Percentiles rank a stretch among this genome's conserved stretches.
Conservation (phyloP, 2,329 filamentous ascomycete species). For the Fusarium pseudocircinatum region DNA sequence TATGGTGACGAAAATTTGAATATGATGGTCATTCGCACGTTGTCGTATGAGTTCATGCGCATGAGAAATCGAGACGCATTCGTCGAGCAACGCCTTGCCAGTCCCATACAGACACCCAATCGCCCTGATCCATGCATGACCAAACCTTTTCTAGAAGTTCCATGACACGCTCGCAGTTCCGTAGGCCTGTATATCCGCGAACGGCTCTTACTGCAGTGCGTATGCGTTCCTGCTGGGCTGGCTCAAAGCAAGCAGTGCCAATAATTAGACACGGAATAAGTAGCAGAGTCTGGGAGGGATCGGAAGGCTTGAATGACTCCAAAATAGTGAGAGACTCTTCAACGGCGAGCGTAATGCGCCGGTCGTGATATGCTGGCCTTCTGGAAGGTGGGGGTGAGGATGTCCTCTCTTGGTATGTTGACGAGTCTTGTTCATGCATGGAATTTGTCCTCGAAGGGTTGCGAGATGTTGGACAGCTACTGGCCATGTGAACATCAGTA, state of each 20-base stretch:
- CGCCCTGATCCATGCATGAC: constrained; percentile 65
- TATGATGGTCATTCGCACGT: background rate
- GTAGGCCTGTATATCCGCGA: constrained; percentile 67
- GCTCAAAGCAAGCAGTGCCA: constrained; percentile 67
- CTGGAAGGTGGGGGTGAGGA: constrained; percentile 59
- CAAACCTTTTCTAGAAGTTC: constrained; percentile 68
- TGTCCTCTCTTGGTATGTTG: constrained; percentile 34
- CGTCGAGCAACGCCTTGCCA: constrained; percentile 67
- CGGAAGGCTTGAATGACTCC: constrained; percentile 64
- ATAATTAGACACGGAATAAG: constrained; percentile 69
- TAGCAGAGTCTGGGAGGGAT: constrained; percentile 68
- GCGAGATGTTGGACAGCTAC: constrained; percentile 48
- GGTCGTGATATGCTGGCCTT: constrained; percentile 60
- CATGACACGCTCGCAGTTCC: constrained; percentile 64
- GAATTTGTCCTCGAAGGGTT: constrained; percentile 52
- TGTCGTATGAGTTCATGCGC: constrained; percentile 48
- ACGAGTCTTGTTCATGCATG: constrained; percentile 51
- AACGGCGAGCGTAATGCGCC: constrained; percentile 63
- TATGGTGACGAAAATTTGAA: background rate
- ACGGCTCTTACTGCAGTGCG: constrained; percentile 60
- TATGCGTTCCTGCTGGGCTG: constrained; percentile 62
- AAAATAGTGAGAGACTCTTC: constrained; percentile 66
- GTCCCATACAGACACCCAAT: constrained; percentile 70
- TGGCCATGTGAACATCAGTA: constrained; percentile 33
- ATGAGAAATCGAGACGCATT: constrained; percentile 66